Evolutionary conservation across 148 eudicot genomes (phyloP).

Genomic region (Linanthus parryae): DNA sequence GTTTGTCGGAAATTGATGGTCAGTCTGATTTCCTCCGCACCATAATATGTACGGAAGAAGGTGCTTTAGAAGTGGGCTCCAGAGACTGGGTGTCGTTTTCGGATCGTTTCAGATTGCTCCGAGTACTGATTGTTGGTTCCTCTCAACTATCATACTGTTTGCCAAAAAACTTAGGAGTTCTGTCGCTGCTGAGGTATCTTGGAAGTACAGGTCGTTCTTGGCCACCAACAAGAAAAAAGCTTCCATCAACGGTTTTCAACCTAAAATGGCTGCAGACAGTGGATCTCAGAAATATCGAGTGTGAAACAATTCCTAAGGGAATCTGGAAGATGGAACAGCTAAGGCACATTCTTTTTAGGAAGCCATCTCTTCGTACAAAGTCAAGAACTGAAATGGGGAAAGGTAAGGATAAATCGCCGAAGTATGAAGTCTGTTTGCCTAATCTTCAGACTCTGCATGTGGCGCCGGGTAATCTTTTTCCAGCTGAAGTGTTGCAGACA

Average conservation of each 20-base stretch:
- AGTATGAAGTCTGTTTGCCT: background rate
- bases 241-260: slow-evolving; percentile 1
- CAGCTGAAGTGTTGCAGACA: background rate
- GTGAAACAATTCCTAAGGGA: background rate
- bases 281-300: background rate
- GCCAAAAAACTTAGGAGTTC: too few species aligned
- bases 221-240: background rate
- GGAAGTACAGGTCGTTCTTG: background rate
- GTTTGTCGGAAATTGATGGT: too few species aligned
- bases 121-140: too few species aligned
- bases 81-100: too few species aligned
- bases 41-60: too few species aligned
- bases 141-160: too few species aligned
- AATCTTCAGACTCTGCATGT: background rate
- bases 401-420: background rate
- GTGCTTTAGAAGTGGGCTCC: too few species aligned
- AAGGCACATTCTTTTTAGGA: background rate
- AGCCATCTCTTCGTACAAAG: background rate
- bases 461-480: background rate
- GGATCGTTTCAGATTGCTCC: too few species aligned
- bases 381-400: too few species aligned
- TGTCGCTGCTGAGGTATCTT: too few species aligned
- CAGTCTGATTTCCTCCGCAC: too few species aligned
- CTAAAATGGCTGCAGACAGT: background rate
- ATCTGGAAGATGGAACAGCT: slow-evolving; percentile 6